phyloP scores from a whole-genome alignment of 768 basidiomycete species.

The Sarcomyxa edulis region DNA sequence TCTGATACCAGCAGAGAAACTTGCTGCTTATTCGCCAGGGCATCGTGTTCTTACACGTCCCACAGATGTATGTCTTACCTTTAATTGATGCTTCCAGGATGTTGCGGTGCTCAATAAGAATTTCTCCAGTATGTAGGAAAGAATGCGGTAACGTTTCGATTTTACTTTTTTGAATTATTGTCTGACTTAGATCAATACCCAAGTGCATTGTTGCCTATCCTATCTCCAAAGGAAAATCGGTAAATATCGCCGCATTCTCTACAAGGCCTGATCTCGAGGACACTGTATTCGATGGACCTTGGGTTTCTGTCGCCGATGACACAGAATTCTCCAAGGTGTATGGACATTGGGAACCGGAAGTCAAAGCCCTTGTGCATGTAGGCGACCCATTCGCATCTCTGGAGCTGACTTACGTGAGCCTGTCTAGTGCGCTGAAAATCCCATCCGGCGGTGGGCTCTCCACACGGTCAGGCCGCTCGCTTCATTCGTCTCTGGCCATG shows the following conservation, averaged over 20 bases:
- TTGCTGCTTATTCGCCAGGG: slow-evolving; percentile 35
- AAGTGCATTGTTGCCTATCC: slow-evolving; percentile 66
- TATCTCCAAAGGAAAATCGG: slow-evolving; percentile 46
- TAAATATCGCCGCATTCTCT: slow-evolving; percentile 62
- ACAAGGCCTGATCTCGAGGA: slow-evolving; percentile 46
- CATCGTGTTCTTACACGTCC: slow-evolving; percentile 43
- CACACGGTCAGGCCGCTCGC: slow-evolving; percentile 49
- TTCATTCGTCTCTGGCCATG: slow-evolving; percentile 45
- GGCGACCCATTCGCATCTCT: slow-evolving; percentile 9
- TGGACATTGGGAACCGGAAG: slow-evolving; percentile 54
- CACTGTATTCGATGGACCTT: slow-evolving; percentile 42
- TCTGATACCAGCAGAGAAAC: slow-evolving; percentile 46
- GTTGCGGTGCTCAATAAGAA: background rate
- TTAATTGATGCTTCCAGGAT: background rate
- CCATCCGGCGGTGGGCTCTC: slow-evolving; percentile 61
- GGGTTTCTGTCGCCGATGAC: slow-evolving; percentile 42
- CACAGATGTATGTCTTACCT: slow-evolving; percentile 36
- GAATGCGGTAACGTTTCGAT: slow-evolving; percentile 28
- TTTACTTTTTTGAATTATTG: background rate
- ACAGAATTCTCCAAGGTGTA: slow-evolving; percentile 42
- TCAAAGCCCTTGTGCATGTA: slow-evolving; percentile 51
- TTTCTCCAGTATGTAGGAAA: slow-evolving; percentile 54
- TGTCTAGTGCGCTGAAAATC: slow-evolving; percentile 44
- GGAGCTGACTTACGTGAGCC: slow-evolving; percentile 2
- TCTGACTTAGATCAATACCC: background rate